These are phyloP conservation scores for Lomentospora prolificans DNA, from an alignment of 2,329 filamentous ascomycete genomes.

Conservation along the genomic window DNA sequence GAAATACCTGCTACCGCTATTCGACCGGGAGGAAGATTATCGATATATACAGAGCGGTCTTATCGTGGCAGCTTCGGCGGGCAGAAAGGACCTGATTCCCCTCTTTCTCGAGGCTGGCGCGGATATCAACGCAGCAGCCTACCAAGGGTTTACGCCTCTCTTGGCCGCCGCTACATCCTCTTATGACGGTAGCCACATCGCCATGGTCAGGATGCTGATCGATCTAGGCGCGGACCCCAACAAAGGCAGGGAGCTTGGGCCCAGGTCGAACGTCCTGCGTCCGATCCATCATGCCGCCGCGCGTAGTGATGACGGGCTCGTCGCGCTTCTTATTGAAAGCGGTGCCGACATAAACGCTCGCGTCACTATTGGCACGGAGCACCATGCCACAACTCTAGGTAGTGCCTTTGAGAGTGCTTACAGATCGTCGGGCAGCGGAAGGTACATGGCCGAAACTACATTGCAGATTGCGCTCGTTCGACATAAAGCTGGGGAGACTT, in stretches of 20 bases:
- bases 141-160: not conserved
- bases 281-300: conserved; percentile 27
- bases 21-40: not conserved
- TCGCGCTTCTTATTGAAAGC: conserved; percentile 22
- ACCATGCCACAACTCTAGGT: not conserved
- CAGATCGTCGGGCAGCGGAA: too few species aligned
- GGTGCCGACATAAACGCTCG: conserved; percentile 25
- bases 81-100: not conserved
- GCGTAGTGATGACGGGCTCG: conserved; percentile 24
- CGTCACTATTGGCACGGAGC: conserved; percentile 9
- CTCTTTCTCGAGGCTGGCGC: conserved; percentile 13
- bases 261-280: conserved; percentile 20
- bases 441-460: not conserved
- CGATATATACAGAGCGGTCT: not conserved
- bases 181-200: not conserved
- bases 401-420: too few species aligned
- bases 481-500: not conserved
- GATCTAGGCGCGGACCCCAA: conserved; percentile 20
- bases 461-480: not conserved
- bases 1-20: not conserved
- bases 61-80: not conserved
- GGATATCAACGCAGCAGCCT: conserved; percentile 17
- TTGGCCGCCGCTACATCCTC: not conserved
- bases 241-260: not conserved
- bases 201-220: conserved; percentile 21